Conservation (phyloP, 177 flowering plant species). For the Telopea speciosissima region DNA sequence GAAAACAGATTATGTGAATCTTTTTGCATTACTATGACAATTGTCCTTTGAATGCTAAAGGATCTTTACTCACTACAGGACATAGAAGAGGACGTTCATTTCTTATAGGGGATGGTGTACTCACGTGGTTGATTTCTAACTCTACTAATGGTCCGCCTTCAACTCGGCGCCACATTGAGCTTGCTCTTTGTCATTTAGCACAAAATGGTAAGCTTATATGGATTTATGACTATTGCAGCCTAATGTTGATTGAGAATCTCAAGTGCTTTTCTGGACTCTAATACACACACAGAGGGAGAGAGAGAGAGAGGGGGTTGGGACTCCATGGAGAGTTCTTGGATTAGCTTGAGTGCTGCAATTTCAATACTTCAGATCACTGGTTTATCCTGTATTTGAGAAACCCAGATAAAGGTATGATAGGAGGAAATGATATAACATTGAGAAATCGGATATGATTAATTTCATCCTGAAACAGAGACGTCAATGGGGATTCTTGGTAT, state of each 20-base stretch:
- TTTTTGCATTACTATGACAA: not conserved
- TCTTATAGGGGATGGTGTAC: constrained; percentile 65
- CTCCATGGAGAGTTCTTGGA: too few species aligned
- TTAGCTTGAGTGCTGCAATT: too few species aligned
- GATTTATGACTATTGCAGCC: constrained; percentile 3
- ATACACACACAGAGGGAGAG: too few species aligned
- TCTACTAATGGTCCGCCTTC: constrained; percentile 38
- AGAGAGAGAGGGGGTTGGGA: too few species aligned
- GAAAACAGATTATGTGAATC: not conserved
- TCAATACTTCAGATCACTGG: too few species aligned
- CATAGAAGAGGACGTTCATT: constrained; percentile 61
- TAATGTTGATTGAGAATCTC: not conserved
- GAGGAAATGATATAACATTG: too few species aligned
- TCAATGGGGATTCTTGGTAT: too few species aligned
- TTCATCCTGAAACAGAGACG: too few species aligned
- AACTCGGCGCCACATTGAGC: constrained; percentile 79
- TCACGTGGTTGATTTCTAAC: constrained; percentile 70
- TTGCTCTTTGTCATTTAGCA: constrained; percentile 86
- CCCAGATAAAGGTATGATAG: too few species aligned
- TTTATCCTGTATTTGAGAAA: too few species aligned
- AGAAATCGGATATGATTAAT: too few species aligned
- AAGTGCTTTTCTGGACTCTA: not conserved
- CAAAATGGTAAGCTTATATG: constrained; percentile 57
- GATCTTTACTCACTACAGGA: constrained; percentile 34
- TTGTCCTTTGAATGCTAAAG: not conserved